Conservation (phyloP, 768 basidiomycete genomes). For the Pisolithus orientalis region DNA sequence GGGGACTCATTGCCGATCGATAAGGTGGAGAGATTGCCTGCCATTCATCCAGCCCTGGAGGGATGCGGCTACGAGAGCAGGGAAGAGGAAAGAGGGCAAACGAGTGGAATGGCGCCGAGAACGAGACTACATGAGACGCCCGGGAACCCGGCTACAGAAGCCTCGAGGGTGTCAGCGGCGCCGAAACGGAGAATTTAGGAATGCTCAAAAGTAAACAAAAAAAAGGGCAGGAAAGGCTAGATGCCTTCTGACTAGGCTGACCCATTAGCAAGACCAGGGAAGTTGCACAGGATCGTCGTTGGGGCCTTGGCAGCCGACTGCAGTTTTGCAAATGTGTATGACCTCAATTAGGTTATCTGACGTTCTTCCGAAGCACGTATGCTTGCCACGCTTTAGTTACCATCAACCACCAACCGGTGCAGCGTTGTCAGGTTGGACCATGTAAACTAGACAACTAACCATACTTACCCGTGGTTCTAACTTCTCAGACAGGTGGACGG, state of each 20-base stretch:
- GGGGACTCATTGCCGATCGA: constrained; percentile 65
- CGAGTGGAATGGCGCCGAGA: constrained; percentile 3
- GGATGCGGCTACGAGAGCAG: constrained; percentile 2
- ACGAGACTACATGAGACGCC: constrained; percentile 12
- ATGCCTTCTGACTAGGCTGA: too few species aligned
- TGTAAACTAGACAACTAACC: neutral
- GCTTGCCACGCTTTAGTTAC: constrained; percentile 9
- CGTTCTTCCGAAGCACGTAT: neutral
- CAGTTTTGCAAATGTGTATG: too few species aligned
- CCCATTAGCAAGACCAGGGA: neutral
- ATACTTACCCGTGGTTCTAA: neutral
- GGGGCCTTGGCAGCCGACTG: too few species aligned
- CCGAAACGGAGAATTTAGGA: neutral
- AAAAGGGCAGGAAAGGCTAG: too few species aligned
- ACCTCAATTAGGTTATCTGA: too few species aligned
- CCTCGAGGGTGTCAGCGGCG: constrained; percentile 19
- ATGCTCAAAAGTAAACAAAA: neutral
- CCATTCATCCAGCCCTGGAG: constrained; percentile 28
- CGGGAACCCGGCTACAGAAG: constrained; percentile 11
- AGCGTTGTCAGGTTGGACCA: neutral
- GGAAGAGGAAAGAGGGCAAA: constrained; percentile 7
- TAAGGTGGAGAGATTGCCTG: constrained; percentile 28
- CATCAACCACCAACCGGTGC: constrained; percentile 21
- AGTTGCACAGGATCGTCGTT: neutral
- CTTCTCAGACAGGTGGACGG: too few species aligned